These are phyloP conservation scores for Breynia disticha DNA, from an alignment of 441 rosid genomes.

Conservation along the genomic window DNA sequence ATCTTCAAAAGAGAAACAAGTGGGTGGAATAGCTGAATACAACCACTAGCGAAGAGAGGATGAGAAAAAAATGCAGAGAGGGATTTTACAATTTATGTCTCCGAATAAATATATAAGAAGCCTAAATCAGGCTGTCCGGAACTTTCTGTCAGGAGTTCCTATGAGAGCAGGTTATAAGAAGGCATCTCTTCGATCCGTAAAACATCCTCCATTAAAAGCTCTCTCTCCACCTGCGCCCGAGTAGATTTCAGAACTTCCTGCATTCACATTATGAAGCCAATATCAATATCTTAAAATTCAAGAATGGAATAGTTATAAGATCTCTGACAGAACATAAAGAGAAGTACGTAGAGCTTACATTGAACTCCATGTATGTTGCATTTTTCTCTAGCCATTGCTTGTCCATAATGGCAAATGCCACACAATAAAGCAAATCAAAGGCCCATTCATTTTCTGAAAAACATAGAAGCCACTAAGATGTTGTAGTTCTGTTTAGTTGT, in stretches of 20 bases:
- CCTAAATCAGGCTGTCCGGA: not conserved
- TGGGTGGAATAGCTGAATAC: not conserved
- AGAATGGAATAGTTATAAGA: no score
- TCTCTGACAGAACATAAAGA: not conserved
- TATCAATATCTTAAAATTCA: no score
- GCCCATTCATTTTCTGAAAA: conserved; percentile 76
- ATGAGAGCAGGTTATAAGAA: conserved; percentile 65
- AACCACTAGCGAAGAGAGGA: not conserved
- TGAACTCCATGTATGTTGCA: conserved; percentile 94
- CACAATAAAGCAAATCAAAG: conserved; percentile 83
- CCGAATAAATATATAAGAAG: conserved; percentile 11
- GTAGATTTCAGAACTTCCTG: conserved; percentile 80
- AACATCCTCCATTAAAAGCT: conserved; percentile 79
- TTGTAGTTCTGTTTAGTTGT: no score
- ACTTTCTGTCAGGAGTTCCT: conserved; percentile 11
- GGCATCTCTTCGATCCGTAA: conserved; percentile 82
- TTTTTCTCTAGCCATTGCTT: conserved; percentile 86
- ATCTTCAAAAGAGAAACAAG: no score
- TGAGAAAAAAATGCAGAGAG: not conserved
- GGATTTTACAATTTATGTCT: conserved; percentile 11
- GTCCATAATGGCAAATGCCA: conserved; percentile 84
- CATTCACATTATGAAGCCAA: not conserved
- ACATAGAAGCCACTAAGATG: not conserved
- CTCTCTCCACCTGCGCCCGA: conserved; percentile 65
- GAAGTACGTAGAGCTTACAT: conserved; percentile 35